A percentile compares a stretch with the other conserved stretches of the same genome.
These are phyloP conservation scores for Dentipellis fragilis DNA, from an alignment of 768 basidiomycete species.

Conservation along the genomic window DNA sequence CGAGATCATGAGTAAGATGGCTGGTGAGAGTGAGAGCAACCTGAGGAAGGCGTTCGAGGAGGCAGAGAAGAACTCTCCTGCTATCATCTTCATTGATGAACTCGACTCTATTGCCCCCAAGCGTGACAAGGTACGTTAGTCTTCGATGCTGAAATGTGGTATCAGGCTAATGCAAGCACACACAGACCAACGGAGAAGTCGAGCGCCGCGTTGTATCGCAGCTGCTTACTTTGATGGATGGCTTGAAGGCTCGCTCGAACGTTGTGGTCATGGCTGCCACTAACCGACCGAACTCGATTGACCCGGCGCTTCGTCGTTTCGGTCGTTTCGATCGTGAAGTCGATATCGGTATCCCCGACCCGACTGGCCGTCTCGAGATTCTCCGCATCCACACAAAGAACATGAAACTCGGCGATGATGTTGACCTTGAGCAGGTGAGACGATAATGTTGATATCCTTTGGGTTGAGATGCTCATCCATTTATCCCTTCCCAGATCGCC, in stretches of 20 bases:
- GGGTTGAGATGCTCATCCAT: conserved; percentile 4
- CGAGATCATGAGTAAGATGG: conserved; percentile 99
- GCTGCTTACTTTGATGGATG: conserved; percentile 97
- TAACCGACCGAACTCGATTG: conserved; percentile 97
- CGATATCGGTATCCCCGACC: conserved; percentile 98
- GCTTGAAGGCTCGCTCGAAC: conserved; percentile 95
- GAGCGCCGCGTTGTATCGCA: conserved; percentile 99
- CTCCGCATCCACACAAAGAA: conserved; percentile 99
- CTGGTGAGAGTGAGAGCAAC: conserved; percentile 96
- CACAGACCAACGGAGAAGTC: conserved; percentile 96
- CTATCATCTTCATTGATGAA: conserved; percentile 99
- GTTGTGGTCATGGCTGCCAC: conserved; percentile 99
- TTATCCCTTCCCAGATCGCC: conserved; percentile 59
- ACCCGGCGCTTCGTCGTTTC: conserved; percentile 96
- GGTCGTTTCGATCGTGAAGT: conserved; percentile 99
- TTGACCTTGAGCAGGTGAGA: conserved; percentile 86
- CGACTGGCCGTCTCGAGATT: conserved; percentile 97
- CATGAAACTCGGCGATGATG: conserved; percentile 96
- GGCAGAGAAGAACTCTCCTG: conserved; percentile 98
- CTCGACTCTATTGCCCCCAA: conserved; percentile 99
- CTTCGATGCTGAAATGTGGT: neutral
- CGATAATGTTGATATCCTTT: neutral
- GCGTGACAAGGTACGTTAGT: conserved; percentile 79
- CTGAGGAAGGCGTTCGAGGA: conserved; percentile 98
- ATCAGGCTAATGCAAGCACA: conserved; percentile 1